Conservation (phyloP, 345 rosid genomes). For the Abelmoschus esculentus region DNA sequence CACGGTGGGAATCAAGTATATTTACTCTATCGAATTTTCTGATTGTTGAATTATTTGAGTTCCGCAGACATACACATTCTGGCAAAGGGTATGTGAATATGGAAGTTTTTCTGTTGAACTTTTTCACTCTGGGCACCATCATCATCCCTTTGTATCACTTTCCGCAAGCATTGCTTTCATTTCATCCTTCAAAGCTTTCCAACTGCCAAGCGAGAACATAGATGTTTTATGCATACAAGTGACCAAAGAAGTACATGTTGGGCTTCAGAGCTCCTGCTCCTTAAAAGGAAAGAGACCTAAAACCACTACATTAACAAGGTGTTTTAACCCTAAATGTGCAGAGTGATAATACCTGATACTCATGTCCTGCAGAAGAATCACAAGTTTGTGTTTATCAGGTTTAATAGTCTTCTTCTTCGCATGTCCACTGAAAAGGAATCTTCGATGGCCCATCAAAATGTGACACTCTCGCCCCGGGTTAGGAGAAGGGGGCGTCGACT, state of each 20-base stretch:
- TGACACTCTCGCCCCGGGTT: no score
- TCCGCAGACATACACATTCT: conserved; percentile 70
- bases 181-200: conserved; percentile 60
- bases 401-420: conserved; percentile 39
- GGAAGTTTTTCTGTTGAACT: conserved; percentile 79
- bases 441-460: conserved; percentile 97
- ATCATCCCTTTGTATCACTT: conserved; percentile 73
- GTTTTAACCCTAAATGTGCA: conserved; percentile 3
- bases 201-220: conserved; percentile 43
- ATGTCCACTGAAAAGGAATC: conserved; percentile 81
- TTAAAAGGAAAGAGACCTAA: neutral
- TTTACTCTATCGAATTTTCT: conserved; percentile 18
- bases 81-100: conserved; percentile 79
- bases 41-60: conserved; percentile 37
- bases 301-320: neutral
- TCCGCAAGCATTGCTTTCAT: conserved; percentile 67
- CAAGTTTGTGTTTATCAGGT: conserved; percentile 81
- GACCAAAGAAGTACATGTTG: neutral
- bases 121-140: conserved; percentile 69
- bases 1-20: conserved; percentile 4
- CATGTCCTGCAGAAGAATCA: conserved; percentile 65
- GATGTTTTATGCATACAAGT: neutral
- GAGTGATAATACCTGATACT: conserved; percentile 48
- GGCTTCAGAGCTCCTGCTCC: neutral
- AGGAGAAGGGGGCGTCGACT: no score